phyloP scores from a whole-genome alignment of 441 rosid genomes.

The Adansonia madagascariensis region DNA sequence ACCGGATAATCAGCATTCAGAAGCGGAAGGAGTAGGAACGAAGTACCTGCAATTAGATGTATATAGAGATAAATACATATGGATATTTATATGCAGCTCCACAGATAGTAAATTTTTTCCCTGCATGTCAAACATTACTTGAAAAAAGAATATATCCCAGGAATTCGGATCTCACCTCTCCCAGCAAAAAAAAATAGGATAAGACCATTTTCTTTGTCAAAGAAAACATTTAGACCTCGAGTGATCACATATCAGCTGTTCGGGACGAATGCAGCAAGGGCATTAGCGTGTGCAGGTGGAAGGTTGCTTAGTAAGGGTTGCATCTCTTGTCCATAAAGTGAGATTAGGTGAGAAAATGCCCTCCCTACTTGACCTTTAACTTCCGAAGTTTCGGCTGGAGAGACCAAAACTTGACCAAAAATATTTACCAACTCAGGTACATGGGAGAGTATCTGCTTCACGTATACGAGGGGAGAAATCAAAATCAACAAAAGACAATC shows the following conservation, averaged over 20 bases:
- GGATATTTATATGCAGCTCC: not conserved
- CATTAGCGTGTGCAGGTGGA: constrained; percentile 83
- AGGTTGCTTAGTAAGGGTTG: constrained; percentile 75
- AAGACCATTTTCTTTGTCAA: constrained; percentile 2
- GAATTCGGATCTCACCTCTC: constrained; percentile 8
- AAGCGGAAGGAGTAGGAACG: not conserved
- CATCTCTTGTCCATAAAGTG: constrained; percentile 87
- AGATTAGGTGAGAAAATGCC: constrained; percentile 79
- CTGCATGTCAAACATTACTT: not conserved
- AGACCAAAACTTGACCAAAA: constrained; percentile 84
- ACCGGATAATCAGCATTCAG: not conserved
- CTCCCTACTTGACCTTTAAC: constrained; percentile 87
- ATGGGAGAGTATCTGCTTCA: constrained; percentile 68
- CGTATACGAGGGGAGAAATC: not conserved
- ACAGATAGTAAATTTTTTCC: not conserved
- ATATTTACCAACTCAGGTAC: constrained; percentile 87
- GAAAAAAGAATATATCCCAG: not conserved
- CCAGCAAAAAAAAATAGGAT: not conserved
- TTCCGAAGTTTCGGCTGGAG: constrained; percentile 81
- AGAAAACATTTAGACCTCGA: constrained; percentile 22
- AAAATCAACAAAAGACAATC: constrained; percentile 20
- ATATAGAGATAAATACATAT: not conserved
- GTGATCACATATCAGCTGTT: constrained; percentile 42
- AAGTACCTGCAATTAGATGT: constrained; percentile 15
- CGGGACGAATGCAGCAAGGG: constrained; percentile 74